Evolutionary conservation across 805 yeast species (phyloP).

Genomic region (Candida suzukii): DNA sequence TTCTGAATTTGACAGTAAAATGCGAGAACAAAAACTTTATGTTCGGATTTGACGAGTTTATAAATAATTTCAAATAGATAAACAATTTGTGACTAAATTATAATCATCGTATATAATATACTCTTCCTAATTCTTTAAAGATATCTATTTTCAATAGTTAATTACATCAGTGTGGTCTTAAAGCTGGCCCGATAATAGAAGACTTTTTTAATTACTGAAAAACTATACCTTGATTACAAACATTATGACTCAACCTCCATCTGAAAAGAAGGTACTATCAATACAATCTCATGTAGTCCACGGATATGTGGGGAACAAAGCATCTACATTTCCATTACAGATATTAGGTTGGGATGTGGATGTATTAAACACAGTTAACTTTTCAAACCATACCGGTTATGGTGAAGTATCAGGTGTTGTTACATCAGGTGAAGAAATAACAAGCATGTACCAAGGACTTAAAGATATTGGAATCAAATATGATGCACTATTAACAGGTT

Average conservation of each 20-base stretch:
- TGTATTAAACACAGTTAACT: conserved; percentile 55
- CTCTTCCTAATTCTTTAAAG: too few species aligned
- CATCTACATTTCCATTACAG: conserved; percentile 60
- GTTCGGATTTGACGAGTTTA: too few species aligned
- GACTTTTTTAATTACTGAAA: too few species aligned
- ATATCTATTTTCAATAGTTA: too few species aligned
- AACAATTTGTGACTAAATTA: too few species aligned
- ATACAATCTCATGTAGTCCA: conserved; percentile 48
- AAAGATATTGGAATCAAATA: conserved; percentile 29
- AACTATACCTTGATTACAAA: too few species aligned
- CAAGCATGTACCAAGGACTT: conserved; percentile 32
- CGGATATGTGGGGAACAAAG: conserved; percentile 68
- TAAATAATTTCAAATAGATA: too few species aligned
- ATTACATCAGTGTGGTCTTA: too few species aligned
- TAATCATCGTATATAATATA: too few species aligned
- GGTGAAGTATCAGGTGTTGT: conserved; percentile 46
- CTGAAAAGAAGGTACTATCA: neutral
- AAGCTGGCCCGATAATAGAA: too few species aligned
- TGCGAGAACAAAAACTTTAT: too few species aligned
- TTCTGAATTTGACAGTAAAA: too few species aligned
- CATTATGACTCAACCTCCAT: neutral
- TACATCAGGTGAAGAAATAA: conserved; percentile 33
- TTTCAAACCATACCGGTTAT: conserved; percentile 68
- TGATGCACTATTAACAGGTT: conserved; percentile 59
- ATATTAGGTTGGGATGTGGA: conserved; percentile 66